Evolutionary conservation across 2,329 filamentous ascomycete genomes (phyloP).

Genomic region (Beauveria australis): DNA sequence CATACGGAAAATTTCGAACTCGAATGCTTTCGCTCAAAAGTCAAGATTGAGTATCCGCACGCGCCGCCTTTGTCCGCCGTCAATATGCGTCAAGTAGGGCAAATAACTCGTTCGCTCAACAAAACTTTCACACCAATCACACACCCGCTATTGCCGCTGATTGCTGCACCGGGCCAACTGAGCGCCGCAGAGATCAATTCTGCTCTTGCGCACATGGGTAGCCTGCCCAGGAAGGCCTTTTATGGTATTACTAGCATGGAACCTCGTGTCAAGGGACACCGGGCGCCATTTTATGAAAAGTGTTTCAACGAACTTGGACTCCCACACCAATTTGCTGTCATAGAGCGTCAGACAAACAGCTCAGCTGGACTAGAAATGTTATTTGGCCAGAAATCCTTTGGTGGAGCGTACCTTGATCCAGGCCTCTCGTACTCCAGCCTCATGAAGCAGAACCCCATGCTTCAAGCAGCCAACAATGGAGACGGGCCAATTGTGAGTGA

Average conservation of each 20-base stretch:
- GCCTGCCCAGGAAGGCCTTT: constrained; percentile 69
- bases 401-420: constrained; percentile 73
- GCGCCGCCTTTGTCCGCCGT: constrained; percentile 71
- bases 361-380: constrained; percentile 62
- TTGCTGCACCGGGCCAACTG: constrained; percentile 78
- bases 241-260: constrained; percentile 70
- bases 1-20: constrained; percentile 85
- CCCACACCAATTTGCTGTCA: constrained; percentile 70
- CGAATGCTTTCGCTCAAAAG: constrained; percentile 76
- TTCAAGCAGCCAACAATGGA: constrained; percentile 41
- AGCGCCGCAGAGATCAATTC: constrained; percentile 80
- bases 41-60: constrained; percentile 60
- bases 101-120: constrained; percentile 76
- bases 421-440: constrained; percentile 55
- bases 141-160: constrained; percentile 73
- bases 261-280: constrained; percentile 48
- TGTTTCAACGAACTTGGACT: constrained; percentile 76
- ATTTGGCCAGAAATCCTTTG: constrained; percentile 66
- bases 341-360: constrained; percentile 60
- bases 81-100: constrained; percentile 82
- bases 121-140: constrained; percentile 84
- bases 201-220: constrained; percentile 68
- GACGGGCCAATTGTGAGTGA: constrained; percentile 57
- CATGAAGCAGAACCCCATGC: constrained; percentile 47
- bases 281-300: constrained; percentile 80